Evolutionary conservation across 805 yeast species (phyloP), one percentile per base, ranked within the genome.

Genomic region (Cyberlindnera subsufficiens): DNA sequence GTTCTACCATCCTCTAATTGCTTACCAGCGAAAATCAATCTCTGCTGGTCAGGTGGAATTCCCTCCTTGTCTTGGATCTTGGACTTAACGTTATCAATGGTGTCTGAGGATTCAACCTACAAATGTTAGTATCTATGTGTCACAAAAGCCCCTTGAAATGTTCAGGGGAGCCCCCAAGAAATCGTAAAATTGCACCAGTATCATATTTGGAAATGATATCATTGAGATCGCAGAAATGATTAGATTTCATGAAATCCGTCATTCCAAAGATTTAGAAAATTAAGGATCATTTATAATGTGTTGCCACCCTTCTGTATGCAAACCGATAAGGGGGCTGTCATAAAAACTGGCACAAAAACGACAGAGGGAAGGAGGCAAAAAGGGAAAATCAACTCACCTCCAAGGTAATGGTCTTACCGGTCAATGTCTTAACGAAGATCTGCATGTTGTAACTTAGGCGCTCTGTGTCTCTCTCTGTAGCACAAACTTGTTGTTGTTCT

Each of bases 41-140:
- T 81, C 73, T 88, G 96, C 70, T 88, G 96, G 75, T 88, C 96
- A 57, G 96, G 96, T 60, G 96, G 96, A 60, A 88, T 88, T 60
- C 96, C 96, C 70, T 87, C 96, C 78, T 88, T 88, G 73, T 88
- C 96, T 71, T 88, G 96, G 62, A 88, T 88, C 80, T 88, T 88
- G 60, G 91, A 77, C 78, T 88, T 88, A 70, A 88, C 96, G 63
- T 88, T 88, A 75, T 88, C 96, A 64, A 88, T 88, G 55, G 96
- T 87, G 77, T 88, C 96, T 45, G 95, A 86, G 49, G 96, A 87
- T 72, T 88, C 96, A 58, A 88, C 93, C 69, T 79, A 16, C 27
- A 11, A 4, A 5, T 38, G 41, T 38, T 40, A 30, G 38, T 40
- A 25, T 6, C 27, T 22, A 30, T 16, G 25, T 32, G 31, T 32